Percentiles rank a stretch among this genome's conserved stretches.
Evolutionary conservation across 495 filamentous ascomycete species (phyloP).

Genomic region (Penicillium antarcticum): DNA sequence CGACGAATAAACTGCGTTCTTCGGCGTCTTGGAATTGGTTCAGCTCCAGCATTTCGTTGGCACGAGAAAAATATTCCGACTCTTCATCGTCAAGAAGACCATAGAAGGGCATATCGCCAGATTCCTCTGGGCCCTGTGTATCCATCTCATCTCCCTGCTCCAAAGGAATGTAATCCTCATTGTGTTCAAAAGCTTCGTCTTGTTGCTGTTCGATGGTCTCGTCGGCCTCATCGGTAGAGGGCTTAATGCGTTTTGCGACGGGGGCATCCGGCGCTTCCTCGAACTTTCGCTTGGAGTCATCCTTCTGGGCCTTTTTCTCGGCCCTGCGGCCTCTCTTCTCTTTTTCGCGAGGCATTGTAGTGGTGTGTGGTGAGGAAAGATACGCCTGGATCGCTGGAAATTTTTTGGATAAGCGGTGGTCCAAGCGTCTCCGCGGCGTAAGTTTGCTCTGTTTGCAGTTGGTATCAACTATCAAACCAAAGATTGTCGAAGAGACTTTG

Average conservation of each 20-base stretch:
- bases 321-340: slow-evolving; percentile 67
- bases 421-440: slow-evolving; percentile 35
- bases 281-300: slow-evolving; percentile 40
- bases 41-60: slow-evolving; percentile 81
- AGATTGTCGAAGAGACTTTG: neutral
- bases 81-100: slow-evolving; percentile 87
- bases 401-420: slow-evolving; percentile 45
- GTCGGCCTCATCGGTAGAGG: slow-evolving; percentile 19
- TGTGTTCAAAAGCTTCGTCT: slow-evolving; percentile 15
- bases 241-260: slow-evolving; percentile 37
- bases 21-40: slow-evolving; percentile 79
- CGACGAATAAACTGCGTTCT: slow-evolving; percentile 75
- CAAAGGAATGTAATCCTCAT: slow-evolving; percentile 38
- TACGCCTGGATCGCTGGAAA: slow-evolving; percentile 13
- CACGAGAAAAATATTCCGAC: slow-evolving; percentile 88
- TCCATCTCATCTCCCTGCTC: slow-evolving; percentile 20
- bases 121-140: slow-evolving; percentile 5
- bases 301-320: slow-evolving; percentile 46
- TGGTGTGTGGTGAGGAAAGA: slow-evolving; percentile 8
- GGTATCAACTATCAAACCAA: neutral
- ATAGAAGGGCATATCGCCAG: slow-evolving; percentile 65
- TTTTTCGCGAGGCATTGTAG: slow-evolving; percentile 52
- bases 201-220: slow-evolving; percentile 15
- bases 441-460: slow-evolving; percentile 31
- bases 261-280: slow-evolving; percentile 41